Evolutionary conservation across 768 basidiomycete species (phyloP), one percentile per base, ranked within the genome.

Genomic region (Kwoniella mangroviensis): DNA sequence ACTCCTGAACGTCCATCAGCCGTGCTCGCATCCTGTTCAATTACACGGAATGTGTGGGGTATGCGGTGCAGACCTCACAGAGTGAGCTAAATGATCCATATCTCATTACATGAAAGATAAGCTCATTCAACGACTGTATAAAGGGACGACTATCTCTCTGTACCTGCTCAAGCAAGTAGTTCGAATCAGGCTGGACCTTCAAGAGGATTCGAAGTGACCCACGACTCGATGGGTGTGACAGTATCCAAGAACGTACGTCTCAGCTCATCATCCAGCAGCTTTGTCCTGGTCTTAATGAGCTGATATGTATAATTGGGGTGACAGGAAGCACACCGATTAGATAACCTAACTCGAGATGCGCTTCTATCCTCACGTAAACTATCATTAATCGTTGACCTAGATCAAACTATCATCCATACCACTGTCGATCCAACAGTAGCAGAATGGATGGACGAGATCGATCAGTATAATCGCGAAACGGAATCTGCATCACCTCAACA

Each of bases 351-450:
- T 2, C 90, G 93, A 1, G 85, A 90, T 1, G 90, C 90, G 74
- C 88, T 99, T 43, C 87, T 93, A 77, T 86, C 87, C 66, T 85
- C 88, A 4, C 88, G 89, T 64, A 93, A 90, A 81, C 89, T 99
- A 41, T 93, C 92, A 42, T 89, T 99, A 60, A 98, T 99, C 74
- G 96, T 99, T 76, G 97, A 99, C 85, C 88, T 99, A 42, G 97
- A 99, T 84, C 97, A 99, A 83, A 99, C 97, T 13, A 94, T 98
- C 81, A 93, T 99, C 3, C 97, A 99, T 79, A 96, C 97, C 9
- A 98, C 96, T 0, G 95, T 98, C 26, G 97, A 99, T 84, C 96
- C 97, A 4, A 98, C 97, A 0, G 93, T 98, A 1, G 95, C 94
- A 41, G 96, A 98, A 82, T 98, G 97, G 97, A 92, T 97, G 77